A percentile compares a stretch with the other conserved stretches of the same genome.
Evolutionary conservation across 139 green algal species (phyloP).

Genomic region (Tetraselmis striata): DNA sequence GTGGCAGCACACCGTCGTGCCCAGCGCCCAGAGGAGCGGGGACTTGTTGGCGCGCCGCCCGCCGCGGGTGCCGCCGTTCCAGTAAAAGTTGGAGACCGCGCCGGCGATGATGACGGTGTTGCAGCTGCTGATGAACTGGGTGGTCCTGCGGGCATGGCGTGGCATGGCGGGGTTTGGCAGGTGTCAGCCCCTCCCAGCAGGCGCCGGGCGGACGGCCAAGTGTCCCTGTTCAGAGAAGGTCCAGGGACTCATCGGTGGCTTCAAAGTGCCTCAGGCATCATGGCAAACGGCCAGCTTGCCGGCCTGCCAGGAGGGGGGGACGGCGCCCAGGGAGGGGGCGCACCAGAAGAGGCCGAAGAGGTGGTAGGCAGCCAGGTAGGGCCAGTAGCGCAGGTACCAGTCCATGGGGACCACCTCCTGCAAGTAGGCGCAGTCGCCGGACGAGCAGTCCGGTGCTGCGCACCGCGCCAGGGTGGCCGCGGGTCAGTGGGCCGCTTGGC

Average conservation of each 20-base stretch:
- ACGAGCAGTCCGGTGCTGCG: neutral
- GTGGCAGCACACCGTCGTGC: neutral
- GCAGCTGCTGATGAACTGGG: conserved; percentile 4
- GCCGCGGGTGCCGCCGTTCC: conserved; percentile 1
- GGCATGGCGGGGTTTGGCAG: too few relatives aligned
- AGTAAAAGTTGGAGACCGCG: conserved; percentile 4
- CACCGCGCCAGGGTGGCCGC: too few relatives aligned
- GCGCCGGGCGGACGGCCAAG: too few relatives aligned
- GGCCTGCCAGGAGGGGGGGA: too few relatives aligned
- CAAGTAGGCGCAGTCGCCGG: neutral
- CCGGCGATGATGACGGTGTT: conserved; percentile 5
- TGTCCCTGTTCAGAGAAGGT: too few relatives aligned
- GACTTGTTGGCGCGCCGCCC: neutral
- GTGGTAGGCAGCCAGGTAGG: conserved; percentile 6
- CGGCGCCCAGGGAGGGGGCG: neutral
- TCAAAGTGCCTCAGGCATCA: too few relatives aligned
- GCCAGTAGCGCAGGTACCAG: conserved; percentile 3
- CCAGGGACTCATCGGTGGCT: too few relatives aligned
- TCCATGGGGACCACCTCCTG: conserved; percentile 3
- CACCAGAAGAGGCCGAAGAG: conserved; percentile 3
- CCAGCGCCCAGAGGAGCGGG: neutral
- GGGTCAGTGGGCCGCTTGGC: too few relatives aligned
- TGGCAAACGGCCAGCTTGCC: too few relatives aligned
- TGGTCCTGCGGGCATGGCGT: neutral
- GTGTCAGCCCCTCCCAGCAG: too few relatives aligned